These are phyloP conservation scores for Lentinula detonsa DNA, from an alignment of 768 basidiomycete species.

Conservation along the genomic window DNA sequence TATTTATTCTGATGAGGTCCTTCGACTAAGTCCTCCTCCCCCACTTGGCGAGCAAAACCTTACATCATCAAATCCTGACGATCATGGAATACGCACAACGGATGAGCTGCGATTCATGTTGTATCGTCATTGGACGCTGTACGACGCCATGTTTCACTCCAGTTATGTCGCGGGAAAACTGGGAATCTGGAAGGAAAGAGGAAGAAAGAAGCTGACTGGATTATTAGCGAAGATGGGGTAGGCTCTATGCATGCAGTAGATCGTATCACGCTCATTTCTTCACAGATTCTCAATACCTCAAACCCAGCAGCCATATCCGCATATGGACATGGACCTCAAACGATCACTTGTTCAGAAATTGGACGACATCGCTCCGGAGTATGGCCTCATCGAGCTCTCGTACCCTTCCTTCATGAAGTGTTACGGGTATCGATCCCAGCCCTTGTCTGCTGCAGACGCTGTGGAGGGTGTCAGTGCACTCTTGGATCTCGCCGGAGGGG, in stretches of 20 bases:
- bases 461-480: slow-evolving; percentile 86
- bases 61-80: slow-evolving; percentile 70
- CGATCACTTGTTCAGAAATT: slow-evolving; percentile 73
- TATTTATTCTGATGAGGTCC: slow-evolving; percentile 88
- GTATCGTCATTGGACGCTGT: slow-evolving; percentile 96
- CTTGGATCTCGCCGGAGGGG: slow-evolving; percentile 85
- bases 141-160: slow-evolving; percentile 97
- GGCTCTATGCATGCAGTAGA: background rate
- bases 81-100: slow-evolving; percentile 70
- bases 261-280: background rate
- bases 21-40: slow-evolving; percentile 73
- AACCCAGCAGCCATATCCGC: slow-evolving; percentile 87
- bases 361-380: slow-evolving; percentile 87
- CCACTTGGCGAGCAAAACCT: slow-evolving; percentile 33
- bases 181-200: slow-evolving; percentile 94
- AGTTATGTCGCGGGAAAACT: slow-evolving; percentile 93
- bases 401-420: slow-evolving; percentile 93
- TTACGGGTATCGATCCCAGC: slow-evolving; percentile 84
- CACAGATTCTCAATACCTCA: slow-evolving; percentile 89
- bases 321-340: slow-evolving; percentile 97
- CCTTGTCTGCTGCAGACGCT: slow-evolving; percentile 87
- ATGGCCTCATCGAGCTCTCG: slow-evolving; percentile 87
- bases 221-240: slow-evolving; percentile 99
- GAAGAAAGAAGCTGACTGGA: slow-evolving; percentile 83
- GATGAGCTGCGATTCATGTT: slow-evolving; percentile 94